A percentile compares a stretch with the other conserved stretches of the same genome.
Evolutionary conservation across 164 flowering plant genomes (phyloP).

Genomic region (Saururus chinensis): DNA sequence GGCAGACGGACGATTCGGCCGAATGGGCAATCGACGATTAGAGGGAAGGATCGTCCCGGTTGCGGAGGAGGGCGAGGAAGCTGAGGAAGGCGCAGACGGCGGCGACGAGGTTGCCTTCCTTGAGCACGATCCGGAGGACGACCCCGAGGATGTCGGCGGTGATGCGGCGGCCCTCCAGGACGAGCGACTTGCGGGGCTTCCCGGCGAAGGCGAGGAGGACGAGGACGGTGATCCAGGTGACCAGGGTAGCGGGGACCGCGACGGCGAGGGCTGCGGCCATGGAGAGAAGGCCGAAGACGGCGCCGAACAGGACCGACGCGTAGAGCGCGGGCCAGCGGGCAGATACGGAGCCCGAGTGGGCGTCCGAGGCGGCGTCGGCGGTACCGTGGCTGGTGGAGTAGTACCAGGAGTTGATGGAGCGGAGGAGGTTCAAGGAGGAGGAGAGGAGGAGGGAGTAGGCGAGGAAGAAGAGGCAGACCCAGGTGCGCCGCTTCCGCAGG

Average conservation of each 20-base stretch:
- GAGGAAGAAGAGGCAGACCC: conserved; percentile 11
- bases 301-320: conserved; percentile 12
- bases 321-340: conserved; percentile 22
- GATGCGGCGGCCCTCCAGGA: conserved; percentile 45
- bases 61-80: conserved; percentile 15
- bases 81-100: conserved; percentile 33
- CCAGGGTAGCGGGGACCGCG: conserved; percentile 50
- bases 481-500: conserved; percentile 6
- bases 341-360: no score
- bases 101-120: conserved; percentile 29
- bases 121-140: conserved; percentile 28
- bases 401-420: conserved; percentile 17
- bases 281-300: conserved; percentile 17
- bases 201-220: conserved; percentile 65
- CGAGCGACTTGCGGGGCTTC: conserved; percentile 47
- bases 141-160: conserved; percentile 43
- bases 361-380: not conserved
- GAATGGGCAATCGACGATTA: not conserved
- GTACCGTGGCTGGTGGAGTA: not conserved
- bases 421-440: conserved; percentile 16
- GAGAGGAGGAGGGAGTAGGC: conserved; percentile 14
- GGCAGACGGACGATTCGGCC: no score
- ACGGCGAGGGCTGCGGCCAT: conserved; percentile 25
- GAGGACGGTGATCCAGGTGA: conserved; percentile 68
- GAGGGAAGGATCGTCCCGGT: not conserved